phyloP scores from a whole-genome alignment of 495 filamentous ascomycete species.

The Podospora appendiculata region DNA sequence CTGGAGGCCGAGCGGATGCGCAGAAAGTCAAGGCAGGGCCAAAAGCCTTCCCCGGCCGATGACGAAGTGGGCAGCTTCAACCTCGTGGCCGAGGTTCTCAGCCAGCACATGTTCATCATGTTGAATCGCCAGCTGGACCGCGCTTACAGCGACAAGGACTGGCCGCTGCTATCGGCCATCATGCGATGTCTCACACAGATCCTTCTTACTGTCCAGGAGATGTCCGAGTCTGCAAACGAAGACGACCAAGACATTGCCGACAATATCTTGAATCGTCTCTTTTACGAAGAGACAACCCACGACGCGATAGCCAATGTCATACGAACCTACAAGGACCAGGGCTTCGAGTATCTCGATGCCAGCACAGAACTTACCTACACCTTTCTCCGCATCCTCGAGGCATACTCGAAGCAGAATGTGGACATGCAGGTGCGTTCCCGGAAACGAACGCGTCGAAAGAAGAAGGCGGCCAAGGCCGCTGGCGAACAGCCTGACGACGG shows the following conservation, averaged over 20 bases:
- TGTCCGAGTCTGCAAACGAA: slow-evolving; percentile 75
- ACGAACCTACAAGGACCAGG: slow-evolving; percentile 82
- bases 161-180: slow-evolving; percentile 76
- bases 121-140: slow-evolving; percentile 76
- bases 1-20: slow-evolving; percentile 79
- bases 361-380: slow-evolving; percentile 87
- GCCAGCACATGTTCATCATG: slow-evolving; percentile 85
- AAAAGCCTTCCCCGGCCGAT: slow-evolving; percentile 18
- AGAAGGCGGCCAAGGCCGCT: slow-evolving; percentile 45
- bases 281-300: slow-evolving; percentile 94
- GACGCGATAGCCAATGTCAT: slow-evolving; percentile 74
- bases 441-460: slow-evolving; percentile 58
- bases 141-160: slow-evolving; percentile 70
- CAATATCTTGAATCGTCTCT: slow-evolving; percentile 92
- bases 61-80: slow-evolving; percentile 72
- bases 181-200: slow-evolving; percentile 88
- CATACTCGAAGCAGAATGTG: slow-evolving; percentile 88
- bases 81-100: slow-evolving; percentile 79
- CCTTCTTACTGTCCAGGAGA: slow-evolving; percentile 89
- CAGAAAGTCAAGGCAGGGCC: slow-evolving; percentile 46
- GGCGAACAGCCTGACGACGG: slow-evolving; percentile 18
- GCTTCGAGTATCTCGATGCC: slow-evolving; percentile 87
- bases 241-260: slow-evolving; percentile 98
- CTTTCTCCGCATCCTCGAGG: slow-evolving; percentile 85
- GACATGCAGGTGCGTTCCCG: slow-evolving; percentile 86